Base-by-base conservation (phyloP, 148 eudicot species). In the Rhododendron simsii region DNA sequence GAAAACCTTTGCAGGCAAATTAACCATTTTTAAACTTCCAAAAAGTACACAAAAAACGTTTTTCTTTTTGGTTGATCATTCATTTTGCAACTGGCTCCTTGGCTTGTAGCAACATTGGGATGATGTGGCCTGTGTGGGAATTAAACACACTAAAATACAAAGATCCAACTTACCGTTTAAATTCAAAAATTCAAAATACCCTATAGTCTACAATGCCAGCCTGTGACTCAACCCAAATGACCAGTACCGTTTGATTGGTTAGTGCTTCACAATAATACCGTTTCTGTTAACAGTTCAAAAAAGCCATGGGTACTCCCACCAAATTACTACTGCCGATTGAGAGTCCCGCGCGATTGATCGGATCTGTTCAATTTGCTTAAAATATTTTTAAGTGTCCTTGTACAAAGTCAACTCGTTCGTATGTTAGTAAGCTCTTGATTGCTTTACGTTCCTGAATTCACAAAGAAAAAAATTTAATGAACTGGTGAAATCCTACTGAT, bases 151-250 rank as follows among this genome's bases (percentile, higher is more conserved):
- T 81, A 23, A 39, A 48, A 33, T 4, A 20, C 63, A 26, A 82
- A 48, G 44, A 15, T 33, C 67, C 30, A 21, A 21, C 84, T 21
- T 63, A 83, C 71, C 85, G 85, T 88, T 88, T 15, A 79, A 88
- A 88, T 88, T 88, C 90, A 85, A 88, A 88, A n/a, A 65, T 65
- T 86, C 67, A 78, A 78, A 88, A 82, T 3, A 26, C 5, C 33
- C 30, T 63, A 30, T 4, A 55, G 7, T 14, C 78, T 63, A 82
- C 10, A 5, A 48, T 14, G 11, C 59, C 35, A 41, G 73, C 26
- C 67, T 37, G 71, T 65, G 69, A 86, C 2, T 18, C 61, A 45
- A 26, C 20, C 23, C 48, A 30, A 5, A 37, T 11, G 41, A 82
- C 45, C 45, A 41, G 45, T 41, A 41, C 45, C 45, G 45, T 41